Percentiles rank a stretch among this genome's conserved stretches.
phyloP scores from a whole-genome alignment of 139 green algal species.

The Volvox reticuliferus region DNA sequence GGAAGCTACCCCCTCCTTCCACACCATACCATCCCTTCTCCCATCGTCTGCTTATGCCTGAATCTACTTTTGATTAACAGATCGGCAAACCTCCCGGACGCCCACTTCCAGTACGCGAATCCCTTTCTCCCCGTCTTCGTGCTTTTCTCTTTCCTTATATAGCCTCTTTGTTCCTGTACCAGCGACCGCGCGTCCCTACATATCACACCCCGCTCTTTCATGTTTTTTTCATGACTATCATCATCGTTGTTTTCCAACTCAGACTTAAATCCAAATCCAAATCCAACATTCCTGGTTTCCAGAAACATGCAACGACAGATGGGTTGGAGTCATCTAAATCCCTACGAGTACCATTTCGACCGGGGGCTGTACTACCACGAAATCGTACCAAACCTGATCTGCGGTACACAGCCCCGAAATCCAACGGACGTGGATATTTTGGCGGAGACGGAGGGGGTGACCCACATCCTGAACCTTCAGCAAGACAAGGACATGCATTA shows the following conservation, averaged over 20 bases:
- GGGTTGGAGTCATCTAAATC: constrained; percentile 49
- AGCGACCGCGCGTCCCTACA: background rate
- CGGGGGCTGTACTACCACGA: constrained; percentile 82
- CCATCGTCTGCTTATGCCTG: background rate
- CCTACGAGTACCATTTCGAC: constrained; percentile 76
- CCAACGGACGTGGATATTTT: constrained; percentile 68
- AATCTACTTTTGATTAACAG: no score
- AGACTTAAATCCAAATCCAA: no score
- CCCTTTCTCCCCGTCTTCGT: background rate
- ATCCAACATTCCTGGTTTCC: background rate
- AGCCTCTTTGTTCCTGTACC: background rate
- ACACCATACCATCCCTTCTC: background rate
- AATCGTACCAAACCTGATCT: constrained; percentile 66
- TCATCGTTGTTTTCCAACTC: background rate
- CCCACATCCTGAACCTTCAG: constrained; percentile 32
- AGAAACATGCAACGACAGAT: constrained; percentile 50
- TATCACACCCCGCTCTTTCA: no score
- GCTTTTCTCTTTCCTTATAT: no score
- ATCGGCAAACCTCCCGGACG: no score
- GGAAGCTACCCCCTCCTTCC: background rate
- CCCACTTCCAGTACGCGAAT: no score
- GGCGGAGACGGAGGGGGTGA: constrained; percentile 29
- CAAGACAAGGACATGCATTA: constrained; percentile 72
- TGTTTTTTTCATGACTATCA: background rate
- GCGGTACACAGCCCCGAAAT: constrained; percentile 60